Evolutionary conservation across 2,329 filamentous ascomycete species (phyloP), one percentile per base, ranked within the genome.

Genomic region (Talaromyces verruculosus): DNA sequence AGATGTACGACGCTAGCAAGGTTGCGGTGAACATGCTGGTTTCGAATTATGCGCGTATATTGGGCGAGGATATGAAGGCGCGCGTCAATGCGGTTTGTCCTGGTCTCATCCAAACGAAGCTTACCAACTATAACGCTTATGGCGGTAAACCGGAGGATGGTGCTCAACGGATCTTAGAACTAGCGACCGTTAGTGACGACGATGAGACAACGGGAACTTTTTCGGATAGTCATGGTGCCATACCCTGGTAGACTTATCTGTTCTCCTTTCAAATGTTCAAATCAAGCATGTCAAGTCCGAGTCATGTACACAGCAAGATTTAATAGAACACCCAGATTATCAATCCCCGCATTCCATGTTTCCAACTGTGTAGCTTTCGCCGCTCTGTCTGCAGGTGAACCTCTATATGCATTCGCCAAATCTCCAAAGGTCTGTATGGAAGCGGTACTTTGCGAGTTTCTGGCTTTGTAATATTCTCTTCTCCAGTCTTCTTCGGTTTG

Each of bases 21-120:
- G 76, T 79, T 1, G 80, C 79, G 0, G 47, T 81, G 10, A 78
- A 82, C 39, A 79, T 81, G 73, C 70, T 82, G 10, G 35, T 64
- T 19, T 25, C 61, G 15, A 66, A 63, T 25, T 66, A 66, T 41
- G 53, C 60, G 13, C 60, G 60, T 33, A 63, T 63, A 13, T 25
- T 66, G 39, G 62, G 62, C 19, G 51, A 49, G 4, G 61, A 63
- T 33, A 63, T 63, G 60, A 59, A 41, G 41, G 60, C 60, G 8
- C 53, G 55, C 10, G 65, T 66, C 33, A 66, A 66, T 35, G 43
- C 53, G 19, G 65, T 41, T 4, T 63, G 60, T 17, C 65, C 65
- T n/a, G 65, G 65, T 49, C 65, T 66, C 22, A 33, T 66, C 33
- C 35, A 62, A 39, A 63, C 65, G 19, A 37, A 66, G 7, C 61